Percentiles rank a stretch among this genome's conserved stretches.
Evolutionary conservation across 768 basidiomycete species (phyloP).

Genomic region (Leccinellum rugosiceps): DNA sequence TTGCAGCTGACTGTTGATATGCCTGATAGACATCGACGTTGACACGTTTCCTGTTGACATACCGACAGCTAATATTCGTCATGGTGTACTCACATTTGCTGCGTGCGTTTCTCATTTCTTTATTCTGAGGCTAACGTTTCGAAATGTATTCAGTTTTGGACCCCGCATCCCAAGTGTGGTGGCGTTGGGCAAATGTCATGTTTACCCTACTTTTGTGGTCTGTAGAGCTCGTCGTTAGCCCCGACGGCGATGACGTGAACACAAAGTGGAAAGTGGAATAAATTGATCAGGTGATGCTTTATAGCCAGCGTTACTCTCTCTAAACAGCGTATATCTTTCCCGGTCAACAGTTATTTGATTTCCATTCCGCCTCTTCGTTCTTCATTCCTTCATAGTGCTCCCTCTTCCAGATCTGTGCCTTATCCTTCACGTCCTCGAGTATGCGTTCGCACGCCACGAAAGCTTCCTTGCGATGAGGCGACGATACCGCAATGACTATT

Average conservation of each 20-base stretch:
- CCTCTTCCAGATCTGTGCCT: slow-evolving; percentile 88
- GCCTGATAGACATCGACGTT: slow-evolving; percentile 65
- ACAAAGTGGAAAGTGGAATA: slow-evolving; percentile 78
- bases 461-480: slow-evolving; percentile 79
- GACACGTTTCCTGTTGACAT: slow-evolving; percentile 72
- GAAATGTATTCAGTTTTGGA: slow-evolving; percentile 59
- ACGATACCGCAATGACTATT: slow-evolving; percentile 82
- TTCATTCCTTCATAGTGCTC: slow-evolving; percentile 77
- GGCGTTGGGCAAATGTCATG: slow-evolving; percentile 90
- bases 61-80: slow-evolving; percentile 80
- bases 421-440: slow-evolving; percentile 81
- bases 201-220: slow-evolving; percentile 83
- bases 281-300: slow-evolving; percentile 8
- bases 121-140: background rate
- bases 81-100: slow-evolving; percentile 86
- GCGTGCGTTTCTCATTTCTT: slow-evolving; percentile 44
- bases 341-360: slow-evolving; percentile 46
- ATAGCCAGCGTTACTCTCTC: slow-evolving; percentile 7
- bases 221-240: slow-evolving; percentile 74
- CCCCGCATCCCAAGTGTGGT: slow-evolving; percentile 90
- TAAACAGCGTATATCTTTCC: background rate
- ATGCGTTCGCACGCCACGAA: slow-evolving; percentile 78
- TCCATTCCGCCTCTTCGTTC: slow-evolving; percentile 67
- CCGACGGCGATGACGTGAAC: slow-evolving; percentile 64
- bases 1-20: slow-evolving; percentile 10